A percentile compares a stretch with the other conserved stretches of the same genome.
Conservation (phyloP, 257 asterid genomes). For the Nicotiana paniculata region DNA sequence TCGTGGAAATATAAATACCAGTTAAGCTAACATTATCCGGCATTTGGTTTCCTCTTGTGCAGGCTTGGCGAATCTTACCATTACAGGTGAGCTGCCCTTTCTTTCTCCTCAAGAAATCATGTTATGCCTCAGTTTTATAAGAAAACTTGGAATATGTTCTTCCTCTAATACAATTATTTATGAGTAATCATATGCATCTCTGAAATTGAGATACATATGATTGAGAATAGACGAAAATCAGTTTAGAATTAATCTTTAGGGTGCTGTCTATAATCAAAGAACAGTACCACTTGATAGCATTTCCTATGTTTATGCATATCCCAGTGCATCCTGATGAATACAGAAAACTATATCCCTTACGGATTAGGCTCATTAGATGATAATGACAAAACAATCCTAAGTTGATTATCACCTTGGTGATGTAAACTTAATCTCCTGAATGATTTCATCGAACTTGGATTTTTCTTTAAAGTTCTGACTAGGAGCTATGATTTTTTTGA, state of each 20-base stretch:
- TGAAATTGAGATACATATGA: background rate
- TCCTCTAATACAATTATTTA: background rate
- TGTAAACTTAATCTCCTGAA: background rate
- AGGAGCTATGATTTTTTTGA: background rate
- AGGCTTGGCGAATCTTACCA: constrained; percentile 87
- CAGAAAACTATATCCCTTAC: background rate
- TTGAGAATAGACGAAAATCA: background rate
- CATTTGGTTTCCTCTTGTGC: constrained; percentile 27
- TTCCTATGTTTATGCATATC: background rate
- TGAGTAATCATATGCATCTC: too few relatives aligned
- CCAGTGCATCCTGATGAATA: background rate
- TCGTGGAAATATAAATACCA: background rate
- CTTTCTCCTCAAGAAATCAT: background rate
- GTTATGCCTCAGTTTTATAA: background rate
- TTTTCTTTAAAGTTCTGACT: background rate
- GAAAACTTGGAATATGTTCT: background rate
- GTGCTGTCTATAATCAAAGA: background rate
- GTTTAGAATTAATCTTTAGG: background rate
- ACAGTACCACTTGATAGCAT: background rate
- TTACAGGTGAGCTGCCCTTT: constrained; percentile 43
- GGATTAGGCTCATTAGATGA: background rate
- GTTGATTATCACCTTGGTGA: background rate
- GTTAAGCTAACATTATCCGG: background rate
- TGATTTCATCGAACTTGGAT: background rate
- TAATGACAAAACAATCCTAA: background rate